Evolutionary conservation across 2,329 filamentous ascomycete species (phyloP), one percentile per base, ranked within the genome.

Genomic region (Beauveria sp.): DNA sequence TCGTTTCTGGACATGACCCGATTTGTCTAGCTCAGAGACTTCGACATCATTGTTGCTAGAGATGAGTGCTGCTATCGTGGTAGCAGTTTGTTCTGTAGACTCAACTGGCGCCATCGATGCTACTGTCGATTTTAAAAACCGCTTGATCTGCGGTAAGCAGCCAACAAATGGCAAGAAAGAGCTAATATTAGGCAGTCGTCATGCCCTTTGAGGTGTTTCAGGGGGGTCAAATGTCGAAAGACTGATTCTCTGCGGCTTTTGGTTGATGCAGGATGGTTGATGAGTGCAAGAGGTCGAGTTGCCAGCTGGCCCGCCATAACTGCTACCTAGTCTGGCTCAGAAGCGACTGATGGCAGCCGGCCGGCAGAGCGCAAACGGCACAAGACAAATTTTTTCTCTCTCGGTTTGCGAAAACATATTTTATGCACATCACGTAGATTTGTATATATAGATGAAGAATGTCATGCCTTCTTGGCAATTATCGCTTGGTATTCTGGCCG

Each of bases 401-500:
- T 34, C 16, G 14, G 45, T 57, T 57, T 58, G 46, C 34, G 28
- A 16, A 24, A 28, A 47, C 24, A 46, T 28, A 10, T 51, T 50
- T 49, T 28, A 60, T 54, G 58, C 50, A 54, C 10, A 49, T 60
- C 49, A 42, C 30, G 50, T 54, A 54, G 10, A n/a, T 47, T 42
- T 54, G 28, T 60, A 60, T 47, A 47, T 49, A 42, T 54, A 42
- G 8, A 54, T 60, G 14, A 47, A 20, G 7, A 24, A 40, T 18
- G 20, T 46, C 5, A 38, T 20, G 38, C 46, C 47, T 52, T 57
- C n/a, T 46, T 6, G 12, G 26, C 24, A 56, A 28, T 62, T 66
- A 72, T 67, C 70, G 66, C 68, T 69, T 74, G 22, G 74, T 71
- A 40, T 77, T 73, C 67, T 82, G 77, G 16, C 88, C 88, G 60